Evolutionary conservation across 2,329 filamentous ascomycete genomes (phyloP).

Genomic region (Verticillium longisporum): DNA sequence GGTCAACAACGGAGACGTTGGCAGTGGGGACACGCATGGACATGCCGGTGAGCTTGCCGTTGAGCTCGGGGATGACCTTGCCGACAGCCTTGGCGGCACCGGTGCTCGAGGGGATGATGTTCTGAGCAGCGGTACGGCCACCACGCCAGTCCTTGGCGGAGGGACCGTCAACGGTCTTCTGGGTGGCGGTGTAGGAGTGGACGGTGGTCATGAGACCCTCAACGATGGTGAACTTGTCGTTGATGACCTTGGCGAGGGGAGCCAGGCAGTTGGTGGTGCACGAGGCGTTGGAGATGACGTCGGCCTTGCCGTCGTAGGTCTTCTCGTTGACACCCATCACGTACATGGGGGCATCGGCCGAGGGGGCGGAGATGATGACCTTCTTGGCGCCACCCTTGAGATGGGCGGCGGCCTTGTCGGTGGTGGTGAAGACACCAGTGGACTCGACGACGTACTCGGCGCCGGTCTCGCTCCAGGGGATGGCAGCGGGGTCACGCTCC

Average conservation of each 20-base stretch:
- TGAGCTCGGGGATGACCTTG: conserved; percentile 97
- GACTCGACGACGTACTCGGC: conserved; percentile 96
- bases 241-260: conserved; percentile 96
- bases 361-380: conserved; percentile 89
- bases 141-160: conserved; percentile 99
- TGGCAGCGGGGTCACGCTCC: conserved; percentile 81
- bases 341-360: conserved; percentile 98
- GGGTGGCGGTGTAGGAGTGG: conserved; percentile 99
- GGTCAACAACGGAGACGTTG: conserved; percentile 98
- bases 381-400: conserved; percentile 97
- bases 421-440: conserved; percentile 98
- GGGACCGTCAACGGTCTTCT: conserved; percentile 98
- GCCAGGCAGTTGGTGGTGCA: conserved; percentile 99
- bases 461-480: conserved; percentile 83
- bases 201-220: conserved; percentile 99
- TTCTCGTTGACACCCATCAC: conserved; percentile 99
- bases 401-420: conserved; percentile 88
- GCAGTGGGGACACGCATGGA: conserved; percentile 96
- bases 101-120: conserved; percentile 99
- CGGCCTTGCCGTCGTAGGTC: conserved; percentile 81
- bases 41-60: conserved; percentile 99
- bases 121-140: conserved; percentile 96
- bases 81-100: conserved; percentile 99
- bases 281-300: conserved; percentile 97
- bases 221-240: conserved; percentile 96